phyloP scores from a whole-genome alignment of 164 flowering plant species.

The Kalanchoe fedtschenkoi region DNA sequence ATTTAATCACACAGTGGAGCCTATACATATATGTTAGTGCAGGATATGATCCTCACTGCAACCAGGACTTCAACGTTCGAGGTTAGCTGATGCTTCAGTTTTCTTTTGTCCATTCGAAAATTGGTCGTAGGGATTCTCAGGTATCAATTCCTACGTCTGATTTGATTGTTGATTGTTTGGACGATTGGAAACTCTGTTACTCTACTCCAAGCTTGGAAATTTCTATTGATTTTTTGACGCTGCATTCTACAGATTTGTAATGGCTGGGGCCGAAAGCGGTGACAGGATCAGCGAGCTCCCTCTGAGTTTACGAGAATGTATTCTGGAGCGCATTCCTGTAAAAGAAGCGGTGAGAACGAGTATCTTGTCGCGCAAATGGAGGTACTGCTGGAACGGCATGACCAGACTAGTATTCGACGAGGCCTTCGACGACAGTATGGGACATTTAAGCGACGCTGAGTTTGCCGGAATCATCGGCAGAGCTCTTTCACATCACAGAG shows the following conservation, averaged over 20 bases:
- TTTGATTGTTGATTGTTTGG: background rate
- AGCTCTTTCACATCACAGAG: background rate
- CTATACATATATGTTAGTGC: background rate
- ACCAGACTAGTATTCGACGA: background rate
- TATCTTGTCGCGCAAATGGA: background rate
- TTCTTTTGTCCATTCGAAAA: background rate
- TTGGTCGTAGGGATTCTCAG: too few species aligned
- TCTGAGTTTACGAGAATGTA: background rate
- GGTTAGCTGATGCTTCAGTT: background rate
- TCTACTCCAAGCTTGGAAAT: background rate
- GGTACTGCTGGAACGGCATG: conserved; percentile 2
- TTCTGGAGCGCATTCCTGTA: background rate
- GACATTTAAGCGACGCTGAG: background rate
- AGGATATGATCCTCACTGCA: background rate
- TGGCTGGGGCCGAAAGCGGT: background rate
- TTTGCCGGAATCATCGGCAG: background rate
- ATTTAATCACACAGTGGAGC: background rate
- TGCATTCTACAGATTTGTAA: background rate
- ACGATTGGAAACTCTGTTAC: background rate
- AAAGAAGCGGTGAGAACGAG: conserved; percentile 1
- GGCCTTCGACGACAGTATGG: background rate
- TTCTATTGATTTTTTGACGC: background rate
- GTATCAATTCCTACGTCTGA: too few species aligned
- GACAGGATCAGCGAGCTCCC: conserved; percentile 1
- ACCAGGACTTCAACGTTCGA: background rate